phyloP scores from a whole-genome alignment of 2,329 filamentous ascomycete genomes.

The Microascus cirrosus region DNA sequence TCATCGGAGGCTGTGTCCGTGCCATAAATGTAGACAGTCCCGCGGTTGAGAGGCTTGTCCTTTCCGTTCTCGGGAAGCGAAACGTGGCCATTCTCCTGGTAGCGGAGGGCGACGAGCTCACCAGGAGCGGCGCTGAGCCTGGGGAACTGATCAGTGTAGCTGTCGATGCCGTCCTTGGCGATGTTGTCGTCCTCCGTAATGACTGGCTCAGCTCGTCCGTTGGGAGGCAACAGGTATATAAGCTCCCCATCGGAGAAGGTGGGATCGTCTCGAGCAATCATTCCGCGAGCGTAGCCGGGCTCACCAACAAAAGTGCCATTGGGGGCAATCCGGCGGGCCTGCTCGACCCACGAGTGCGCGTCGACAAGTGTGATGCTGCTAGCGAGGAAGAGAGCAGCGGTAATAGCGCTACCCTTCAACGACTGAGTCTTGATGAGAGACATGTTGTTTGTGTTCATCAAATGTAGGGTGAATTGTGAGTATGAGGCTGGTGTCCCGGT shows the following conservation, averaged over 20 bases:
- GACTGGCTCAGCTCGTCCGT: slow-evolving; percentile 31
- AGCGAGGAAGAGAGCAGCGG: slow-evolving; percentile 16
- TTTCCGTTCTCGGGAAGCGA: slow-evolving; percentile 43
- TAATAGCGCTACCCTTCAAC: slow-evolving; percentile 3
- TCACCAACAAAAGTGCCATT: slow-evolving; percentile 64
- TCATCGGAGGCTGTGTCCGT: slow-evolving; percentile 45
- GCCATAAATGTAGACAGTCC: slow-evolving; percentile 66
- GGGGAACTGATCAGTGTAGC: slow-evolving; percentile 47
- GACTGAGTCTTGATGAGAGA: slow-evolving; percentile 7
- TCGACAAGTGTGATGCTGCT: slow-evolving; percentile 10
- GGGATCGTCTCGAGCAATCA: slow-evolving; percentile 42
- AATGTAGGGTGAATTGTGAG: background rate
- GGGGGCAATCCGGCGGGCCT: slow-evolving; percentile 56
- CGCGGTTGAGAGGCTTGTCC: slow-evolving; percentile 53
- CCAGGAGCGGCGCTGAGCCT: slow-evolving; percentile 50
- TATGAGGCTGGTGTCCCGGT: background rate
- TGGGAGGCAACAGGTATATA: slow-evolving; percentile 50
- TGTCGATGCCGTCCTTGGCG: slow-evolving; percentile 49
- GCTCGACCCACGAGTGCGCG: slow-evolving; percentile 78
- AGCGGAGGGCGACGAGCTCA: slow-evolving; percentile 54
- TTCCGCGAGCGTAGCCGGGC: slow-evolving; percentile 66
- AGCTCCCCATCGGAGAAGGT: slow-evolving; percentile 48
- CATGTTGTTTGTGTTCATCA: slow-evolving; percentile 1
- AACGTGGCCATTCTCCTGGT: slow-evolving; percentile 69
- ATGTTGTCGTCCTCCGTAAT: slow-evolving; percentile 42